A percentile compares a stretch with the other conserved stretches of the same genome.
These are phyloP conservation scores for Starmera pachycereana DNA, from an alignment of 805 yeast species.

Conservation along the genomic window DNA sequence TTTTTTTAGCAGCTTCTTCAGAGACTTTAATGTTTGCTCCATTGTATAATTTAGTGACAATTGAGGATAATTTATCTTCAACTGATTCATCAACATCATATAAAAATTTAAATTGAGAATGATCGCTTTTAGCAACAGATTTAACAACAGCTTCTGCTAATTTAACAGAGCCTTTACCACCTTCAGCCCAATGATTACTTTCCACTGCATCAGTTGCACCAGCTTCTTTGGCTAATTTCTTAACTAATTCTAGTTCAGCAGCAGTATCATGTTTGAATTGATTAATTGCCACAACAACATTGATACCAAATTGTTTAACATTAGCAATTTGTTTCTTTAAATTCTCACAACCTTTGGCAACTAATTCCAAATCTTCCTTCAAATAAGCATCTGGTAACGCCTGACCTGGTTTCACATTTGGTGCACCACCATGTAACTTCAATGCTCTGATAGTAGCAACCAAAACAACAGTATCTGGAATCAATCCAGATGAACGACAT, in stretches of 20 bases:
- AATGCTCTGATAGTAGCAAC: conserved; percentile 82
- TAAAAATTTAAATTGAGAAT: conserved; percentile 37
- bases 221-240: conserved; percentile 57
- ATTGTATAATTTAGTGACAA: conserved; percentile 72
- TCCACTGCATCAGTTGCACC: conserved; percentile 76
- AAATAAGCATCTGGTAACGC: conserved; percentile 65
- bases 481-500: conserved; percentile 71
- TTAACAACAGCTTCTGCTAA: conserved; percentile 62
- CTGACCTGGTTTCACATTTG: conserved; percentile 80
- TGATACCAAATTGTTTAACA: conserved; percentile 62
- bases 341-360: conserved; percentile 61
- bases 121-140: conserved; percentile 40
- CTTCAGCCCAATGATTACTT: conserved; percentile 81
- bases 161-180: conserved; percentile 73
- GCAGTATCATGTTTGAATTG: conserved; percentile 66
- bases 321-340: conserved; percentile 69
- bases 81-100: conserved; percentile 54
- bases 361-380: conserved; percentile 60
- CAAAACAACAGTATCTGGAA: conserved; percentile 68
- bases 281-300: conserved; percentile 77
- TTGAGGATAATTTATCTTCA: conserved; percentile 55
- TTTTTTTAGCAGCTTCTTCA: conserved; percentile 59
- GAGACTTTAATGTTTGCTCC: conserved; percentile 62
- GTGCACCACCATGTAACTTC: conserved; percentile 84
- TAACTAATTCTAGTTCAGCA: conserved; percentile 59